These are phyloP conservation scores for Vitis rupestris DNA, from an alignment of 164 flowering plant species.

Conservation along the genomic window DNA sequence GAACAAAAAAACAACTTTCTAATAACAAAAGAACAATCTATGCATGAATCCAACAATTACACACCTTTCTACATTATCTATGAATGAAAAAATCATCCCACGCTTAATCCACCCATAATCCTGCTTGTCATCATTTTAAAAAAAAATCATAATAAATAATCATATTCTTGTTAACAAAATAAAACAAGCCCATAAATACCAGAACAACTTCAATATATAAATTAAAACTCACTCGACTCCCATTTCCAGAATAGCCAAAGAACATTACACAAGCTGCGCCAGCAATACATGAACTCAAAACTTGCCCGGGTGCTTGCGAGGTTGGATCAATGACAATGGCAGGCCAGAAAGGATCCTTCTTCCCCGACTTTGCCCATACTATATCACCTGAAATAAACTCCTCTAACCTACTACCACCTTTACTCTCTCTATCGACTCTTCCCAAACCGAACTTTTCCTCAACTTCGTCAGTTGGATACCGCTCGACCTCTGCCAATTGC, in stretches of 20 bases:
- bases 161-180: not conserved
- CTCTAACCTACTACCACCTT: conserved; percentile 45
- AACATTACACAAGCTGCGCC: conserved; percentile 94
- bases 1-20: not conserved
- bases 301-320: conserved; percentile 74
- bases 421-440: conserved; percentile 32
- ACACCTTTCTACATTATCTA: conserved; percentile 82
- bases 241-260: conserved; percentile 77
- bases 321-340: conserved; percentile 92
- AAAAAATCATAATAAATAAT: conserved; percentile 5
- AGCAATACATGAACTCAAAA: conserved; percentile 65
- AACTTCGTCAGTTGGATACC: conserved; percentile 15
- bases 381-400: conserved; percentile 77
- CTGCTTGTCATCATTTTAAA: conserved; percentile 39
- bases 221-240: conserved; percentile 55
- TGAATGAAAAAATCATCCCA: conserved; percentile 80
- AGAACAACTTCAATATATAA: not conserved
- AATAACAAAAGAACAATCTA: not conserved
- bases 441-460: conserved; percentile 15
- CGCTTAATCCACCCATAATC: conserved; percentile 92
- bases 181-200: conserved; percentile 4
- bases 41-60: conserved; percentile 5
- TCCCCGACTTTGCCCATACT: conserved; percentile 92
- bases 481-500: conserved; percentile 32
- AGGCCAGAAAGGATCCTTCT: conserved; percentile 87